Conservation (phyloP, 2,329 filamentous ascomycete genomes). For the Didymella arachidicola region DNA sequence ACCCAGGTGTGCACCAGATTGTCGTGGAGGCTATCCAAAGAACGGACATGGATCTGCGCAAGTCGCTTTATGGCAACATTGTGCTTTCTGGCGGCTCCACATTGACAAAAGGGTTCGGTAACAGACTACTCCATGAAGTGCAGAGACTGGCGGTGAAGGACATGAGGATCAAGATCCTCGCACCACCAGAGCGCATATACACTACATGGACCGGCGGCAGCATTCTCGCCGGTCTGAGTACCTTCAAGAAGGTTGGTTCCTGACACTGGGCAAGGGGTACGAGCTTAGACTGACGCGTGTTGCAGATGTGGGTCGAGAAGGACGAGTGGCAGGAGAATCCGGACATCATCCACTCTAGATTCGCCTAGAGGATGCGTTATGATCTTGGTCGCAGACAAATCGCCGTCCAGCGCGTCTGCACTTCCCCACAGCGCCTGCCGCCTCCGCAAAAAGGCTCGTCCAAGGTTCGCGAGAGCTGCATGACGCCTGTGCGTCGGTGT, state of each 20-base stretch:
- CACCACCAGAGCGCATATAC: conserved; percentile 96
- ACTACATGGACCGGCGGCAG: conserved; percentile 99
- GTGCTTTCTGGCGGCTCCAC: conserved; percentile 96
- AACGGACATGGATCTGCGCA: conserved; percentile 94
- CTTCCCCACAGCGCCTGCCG: conserved; percentile 42
- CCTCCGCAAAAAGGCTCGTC: conserved; percentile 38
- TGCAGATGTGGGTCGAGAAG: conserved; percentile 98
- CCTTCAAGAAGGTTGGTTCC: conserved; percentile 87
- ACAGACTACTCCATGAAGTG: conserved; percentile 88
- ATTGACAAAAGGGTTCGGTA: conserved; percentile 94
- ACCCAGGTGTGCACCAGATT: conserved; percentile 96
- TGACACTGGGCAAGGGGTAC: conserved; percentile 19
- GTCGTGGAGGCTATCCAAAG: conserved; percentile 95
- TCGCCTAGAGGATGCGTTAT: conserved; percentile 68
- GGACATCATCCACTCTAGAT: conserved; percentile 98
- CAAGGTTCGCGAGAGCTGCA: conserved; percentile 36
- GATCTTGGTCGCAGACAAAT: conserved; percentile 31
- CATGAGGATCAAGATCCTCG: conserved; percentile 99
- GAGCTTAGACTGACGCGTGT: conserved; percentile 39
- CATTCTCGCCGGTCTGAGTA: conserved; percentile 94
- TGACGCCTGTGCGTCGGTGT: conserved; percentile 36
- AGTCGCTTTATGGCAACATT: conserved; percentile 94
- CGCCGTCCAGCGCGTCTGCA: conserved; percentile 20
- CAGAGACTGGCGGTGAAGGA: conserved; percentile 95
- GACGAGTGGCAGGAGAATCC: conserved; percentile 99